Evolutionary conservation across 2,329 filamentous ascomycete genomes (phyloP).

Genomic region (Polytolypa hystricis): DNA sequence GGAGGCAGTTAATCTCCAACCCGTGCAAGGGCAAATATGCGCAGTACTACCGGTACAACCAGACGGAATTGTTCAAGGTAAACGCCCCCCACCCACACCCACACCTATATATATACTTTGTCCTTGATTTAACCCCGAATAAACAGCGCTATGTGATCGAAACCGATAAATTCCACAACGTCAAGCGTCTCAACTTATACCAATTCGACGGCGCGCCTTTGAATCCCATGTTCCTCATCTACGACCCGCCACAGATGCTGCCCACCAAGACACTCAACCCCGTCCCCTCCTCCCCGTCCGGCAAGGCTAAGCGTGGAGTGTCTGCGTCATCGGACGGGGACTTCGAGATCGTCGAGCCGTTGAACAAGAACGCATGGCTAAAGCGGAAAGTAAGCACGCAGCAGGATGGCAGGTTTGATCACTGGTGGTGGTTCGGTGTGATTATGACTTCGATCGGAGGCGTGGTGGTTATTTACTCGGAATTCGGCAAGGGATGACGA

Average conservation of each 20-base stretch:
- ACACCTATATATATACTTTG: neutral
- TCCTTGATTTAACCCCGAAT: neutral
- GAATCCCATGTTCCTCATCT: constrained; percentile 57
- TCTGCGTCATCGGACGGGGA: constrained; percentile 21
- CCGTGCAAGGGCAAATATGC: constrained; percentile 48
- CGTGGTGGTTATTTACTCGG: constrained; percentile 21
- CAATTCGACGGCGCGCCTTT: constrained; percentile 53
- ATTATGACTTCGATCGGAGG: constrained; percentile 37
- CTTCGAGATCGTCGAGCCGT: constrained; percentile 10
- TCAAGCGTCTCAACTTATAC: constrained; percentile 53
- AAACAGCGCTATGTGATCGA: constrained; percentile 32
- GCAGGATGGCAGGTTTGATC: constrained; percentile 29
- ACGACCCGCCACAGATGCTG: constrained; percentile 55
- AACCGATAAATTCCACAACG: constrained; percentile 50
- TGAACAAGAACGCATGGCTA: constrained; percentile 20
- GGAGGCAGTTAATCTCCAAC: constrained; percentile 54
- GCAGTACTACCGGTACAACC: constrained; percentile 56
- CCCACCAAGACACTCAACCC: constrained; percentile 57
- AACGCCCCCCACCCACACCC: neutral
- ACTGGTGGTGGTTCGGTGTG: constrained; percentile 39
- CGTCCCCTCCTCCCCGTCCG: constrained; percentile 27
- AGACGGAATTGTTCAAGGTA: constrained; percentile 53
- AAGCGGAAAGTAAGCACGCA: constrained; percentile 19
- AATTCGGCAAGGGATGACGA: no score
- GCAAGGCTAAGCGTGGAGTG: constrained; percentile 5